A percentile compares a stretch with the other conserved stretches of the same genome.
phyloP scores from a whole-genome alignment of 768 basidiomycete species.

The Boletus bicolor region DNA sequence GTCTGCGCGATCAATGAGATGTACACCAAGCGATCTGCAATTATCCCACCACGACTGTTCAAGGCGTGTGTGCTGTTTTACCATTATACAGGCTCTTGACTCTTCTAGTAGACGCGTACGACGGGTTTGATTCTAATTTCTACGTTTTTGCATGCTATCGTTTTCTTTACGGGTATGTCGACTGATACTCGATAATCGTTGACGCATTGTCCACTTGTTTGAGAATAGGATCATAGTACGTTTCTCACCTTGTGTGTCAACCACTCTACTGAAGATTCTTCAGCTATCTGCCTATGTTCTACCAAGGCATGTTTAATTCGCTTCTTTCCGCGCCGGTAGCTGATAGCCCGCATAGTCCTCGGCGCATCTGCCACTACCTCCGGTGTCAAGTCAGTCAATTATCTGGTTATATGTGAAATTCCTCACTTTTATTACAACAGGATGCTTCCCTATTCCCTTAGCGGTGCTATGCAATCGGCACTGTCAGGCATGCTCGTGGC shows the following conservation, averaged over 20 bases:
- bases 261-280: slow-evolving; percentile 3
- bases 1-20: slow-evolving; percentile 34
- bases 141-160: slow-evolving; percentile 33
- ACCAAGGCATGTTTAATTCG: slow-evolving; percentile 26
- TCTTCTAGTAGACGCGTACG: slow-evolving; percentile 34
- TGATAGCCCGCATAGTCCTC: slow-evolving; percentile 23
- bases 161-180: slow-evolving; percentile 33
- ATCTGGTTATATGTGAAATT: too few species aligned
- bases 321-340: not conserved
- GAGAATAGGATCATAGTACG: slow-evolving; percentile 27
- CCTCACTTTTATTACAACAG: slow-evolving; percentile 16
- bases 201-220: not conserved
- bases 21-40: slow-evolving; percentile 33
- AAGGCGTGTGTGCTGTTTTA: slow-evolving; percentile 17
- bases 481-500: slow-evolving; percentile 27
- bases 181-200: not conserved
- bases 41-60: slow-evolving; percentile 40
- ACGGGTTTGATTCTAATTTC: slow-evolving; percentile 32
- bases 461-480: slow-evolving; percentile 15
- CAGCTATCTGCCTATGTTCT: slow-evolving; percentile 41
- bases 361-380: slow-evolving; percentile 36
- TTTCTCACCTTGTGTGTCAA: not conserved
- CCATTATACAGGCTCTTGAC: not conserved
- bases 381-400: slow-evolving; percentile 28
- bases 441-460: slow-evolving; percentile 36